Base-by-base conservation (phyloP, 495 filamentous ascomycete species). In the Neurospora sp. region DNA sequence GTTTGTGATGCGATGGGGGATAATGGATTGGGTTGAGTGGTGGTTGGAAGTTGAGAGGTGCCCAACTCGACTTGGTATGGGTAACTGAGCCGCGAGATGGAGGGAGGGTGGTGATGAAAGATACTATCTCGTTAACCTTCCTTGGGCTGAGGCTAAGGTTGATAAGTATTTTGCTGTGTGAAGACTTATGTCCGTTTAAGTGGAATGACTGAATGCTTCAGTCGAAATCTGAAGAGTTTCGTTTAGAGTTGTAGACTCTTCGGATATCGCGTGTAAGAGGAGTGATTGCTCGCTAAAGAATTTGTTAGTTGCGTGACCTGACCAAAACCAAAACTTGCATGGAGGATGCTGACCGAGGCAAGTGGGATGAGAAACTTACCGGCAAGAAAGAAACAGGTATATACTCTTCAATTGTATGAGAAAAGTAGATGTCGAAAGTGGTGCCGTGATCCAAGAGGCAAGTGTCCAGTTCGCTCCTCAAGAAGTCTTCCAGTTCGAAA, bases 401-500 rank as follows among this genome's bases (percentile, higher is more conserved):
- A 73, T 70, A 65, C 59, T 73, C 72, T 72, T 71, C n/a, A 68
- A 41, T 47, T 74, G 42, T 42, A 72, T 37, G 10, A 69, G 45
- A n/a, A 61, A 39, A 12, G 69, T 35, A 18, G 44, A 42, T 72
- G 53, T n/a, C 72, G 72, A 59, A 61, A n/a, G 47, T 73, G 73
- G 69, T 74, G 72, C 68, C 70, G 74, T 72, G 76, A 72, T 79
- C 71, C 12, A 61, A 4, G 5, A 31, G 22, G 0, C 22, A 18
- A 61, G 53, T 61, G 53, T 61, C 53, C 27, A 31, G 3, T 3
- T 65, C 10, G 35, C 53, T 35, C 14, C 3, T 74, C 73, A 71
- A 74, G 75, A 73, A 42, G 41, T 71, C 71, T 74, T 74, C 59
- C 68, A 37, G 31, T 69, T 61, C 71, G 61, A 73, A 73, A 22